phyloP scores from a whole-genome alignment of 371 early-diverging fungal genomes.

The Mortierella sp. region DNA sequence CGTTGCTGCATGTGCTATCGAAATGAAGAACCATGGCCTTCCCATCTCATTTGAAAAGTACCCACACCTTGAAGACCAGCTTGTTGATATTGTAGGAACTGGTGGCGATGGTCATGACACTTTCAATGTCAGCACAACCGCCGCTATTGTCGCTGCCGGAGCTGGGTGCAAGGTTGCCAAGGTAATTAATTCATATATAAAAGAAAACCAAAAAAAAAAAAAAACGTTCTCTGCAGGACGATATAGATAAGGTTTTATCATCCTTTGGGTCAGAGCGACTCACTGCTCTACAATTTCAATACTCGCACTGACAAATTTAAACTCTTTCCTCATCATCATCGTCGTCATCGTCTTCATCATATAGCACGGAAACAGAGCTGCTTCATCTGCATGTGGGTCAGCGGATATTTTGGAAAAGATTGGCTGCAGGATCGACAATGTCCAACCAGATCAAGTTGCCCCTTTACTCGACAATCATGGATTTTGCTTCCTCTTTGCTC shows the following conservation, averaged over 20 bases:
- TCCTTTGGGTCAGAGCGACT: neutral
- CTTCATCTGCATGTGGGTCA: constrained; percentile 95
- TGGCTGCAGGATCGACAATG: constrained; percentile 77
- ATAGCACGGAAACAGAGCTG: constrained; percentile 94
- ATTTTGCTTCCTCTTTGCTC: constrained; percentile 95
- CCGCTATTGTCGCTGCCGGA: constrained; percentile 93
- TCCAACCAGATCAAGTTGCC: constrained; percentile 77
- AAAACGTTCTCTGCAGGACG: neutral
- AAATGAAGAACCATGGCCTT: constrained; percentile 74
- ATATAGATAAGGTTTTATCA: neutral
- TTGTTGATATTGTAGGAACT: constrained; percentile 97
- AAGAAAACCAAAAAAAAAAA: neutral
- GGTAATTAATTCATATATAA: constrained; percentile 60
- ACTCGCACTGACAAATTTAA: constrained; percentile 4
- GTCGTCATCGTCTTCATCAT: too few species aligned
- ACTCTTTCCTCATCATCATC: neutral
- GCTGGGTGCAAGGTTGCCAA: constrained; percentile 95
- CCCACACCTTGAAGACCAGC: constrained; percentile 58
- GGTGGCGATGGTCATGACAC: constrained; percentile 99
- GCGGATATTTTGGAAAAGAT: constrained; percentile 93
- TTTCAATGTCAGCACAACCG: constrained; percentile 95
- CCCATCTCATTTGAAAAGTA: constrained; percentile 63
- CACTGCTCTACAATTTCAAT: neutral
- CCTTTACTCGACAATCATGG: constrained; percentile 71
- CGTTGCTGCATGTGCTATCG: constrained; percentile 82